These are phyloP conservation scores for Myriosclerotinia duriaeana DNA, from an alignment of 2,329 filamentous ascomycete species.

Conservation along the genomic window DNA sequence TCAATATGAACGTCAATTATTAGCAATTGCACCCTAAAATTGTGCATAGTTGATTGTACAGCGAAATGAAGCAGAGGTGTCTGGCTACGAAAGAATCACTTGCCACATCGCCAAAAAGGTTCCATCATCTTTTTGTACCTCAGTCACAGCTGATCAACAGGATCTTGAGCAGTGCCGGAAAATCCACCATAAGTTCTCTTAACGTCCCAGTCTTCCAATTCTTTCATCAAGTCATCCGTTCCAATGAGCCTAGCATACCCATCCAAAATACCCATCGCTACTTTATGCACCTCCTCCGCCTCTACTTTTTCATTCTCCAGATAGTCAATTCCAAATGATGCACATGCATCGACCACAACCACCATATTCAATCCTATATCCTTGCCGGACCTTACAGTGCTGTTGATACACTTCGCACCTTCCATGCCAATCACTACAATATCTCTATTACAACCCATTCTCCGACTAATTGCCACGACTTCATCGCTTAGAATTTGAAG, in stretches of 20 bases:
- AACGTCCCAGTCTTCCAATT: not conserved
- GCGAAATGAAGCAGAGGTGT: not conserved
- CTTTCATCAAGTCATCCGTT: not conserved
- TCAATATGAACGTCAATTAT: not conserved
- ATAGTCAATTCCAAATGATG: conserved; percentile 25
- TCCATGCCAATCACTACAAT: conserved; percentile 34
- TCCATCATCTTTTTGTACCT: not conserved
- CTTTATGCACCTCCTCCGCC: conserved; percentile 17
- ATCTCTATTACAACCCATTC: conserved; percentile 21
- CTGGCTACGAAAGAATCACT: not conserved
- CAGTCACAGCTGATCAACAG: too few relatives aligned
- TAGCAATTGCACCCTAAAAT: not conserved
- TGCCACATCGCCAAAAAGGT: not conserved
- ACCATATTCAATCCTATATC: conserved; percentile 33
- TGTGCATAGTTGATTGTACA: too few relatives aligned
- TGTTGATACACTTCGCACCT: conserved; percentile 33
- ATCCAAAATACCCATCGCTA: conserved; percentile 11
- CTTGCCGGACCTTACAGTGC: conserved; percentile 29
- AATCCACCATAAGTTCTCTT: not conserved
- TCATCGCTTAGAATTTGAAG: conserved; percentile 16
- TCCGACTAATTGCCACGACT: conserved; percentile 10
- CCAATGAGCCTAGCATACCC: not conserved
- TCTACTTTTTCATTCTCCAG: not conserved
- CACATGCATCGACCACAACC: conserved; percentile 34
- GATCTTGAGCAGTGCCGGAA: not conserved